Percentiles rank a stretch among this genome's conserved stretches.
phyloP scores from a whole-genome alignment of 2,329 filamentous ascomycete species.

The Thielaviopsis punctulata region DNA sequence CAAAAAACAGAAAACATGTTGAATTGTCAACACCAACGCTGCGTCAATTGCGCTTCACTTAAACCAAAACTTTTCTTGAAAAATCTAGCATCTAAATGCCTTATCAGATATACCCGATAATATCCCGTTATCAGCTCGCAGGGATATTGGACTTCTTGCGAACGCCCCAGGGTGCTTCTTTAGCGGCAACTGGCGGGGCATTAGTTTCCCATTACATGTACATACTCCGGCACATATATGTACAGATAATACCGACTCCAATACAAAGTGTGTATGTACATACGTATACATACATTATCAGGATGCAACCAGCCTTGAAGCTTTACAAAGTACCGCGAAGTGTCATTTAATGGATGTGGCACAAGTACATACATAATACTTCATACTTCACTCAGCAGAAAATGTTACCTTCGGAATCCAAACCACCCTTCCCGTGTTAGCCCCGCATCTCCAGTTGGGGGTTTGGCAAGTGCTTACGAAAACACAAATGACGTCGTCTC shows the following conservation, averaged over 20 bases:
- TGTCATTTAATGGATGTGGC: neutral
- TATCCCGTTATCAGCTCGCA: conserved; percentile 5
- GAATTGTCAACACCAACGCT: neutral
- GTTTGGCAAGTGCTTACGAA: neutral
- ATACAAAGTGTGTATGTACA: too few relatives aligned
- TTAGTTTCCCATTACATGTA: neutral
- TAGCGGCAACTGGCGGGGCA: neutral
- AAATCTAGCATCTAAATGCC: conserved; percentile 3
- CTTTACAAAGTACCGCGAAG: neutral
- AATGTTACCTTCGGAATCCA: too few relatives aligned
- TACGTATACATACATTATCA: too few relatives aligned
- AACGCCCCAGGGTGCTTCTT: neutral
- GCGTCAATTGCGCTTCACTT: conserved; percentile 5
- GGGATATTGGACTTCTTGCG: neutral
- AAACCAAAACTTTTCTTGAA: conserved; percentile 14
- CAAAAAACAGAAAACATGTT: neutral
- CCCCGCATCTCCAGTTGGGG: neutral
- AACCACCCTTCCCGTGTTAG: neutral
- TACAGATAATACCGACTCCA: too few relatives aligned
- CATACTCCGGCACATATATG: too few relatives aligned
- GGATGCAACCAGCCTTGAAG: neutral
- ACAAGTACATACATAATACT: too few relatives aligned
- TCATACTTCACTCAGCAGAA: too few relatives aligned
- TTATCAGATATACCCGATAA: conserved; percentile 8
- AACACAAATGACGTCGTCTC: neutral